Base-by-base conservation (phyloP, 768 basidiomycete genomes). In the Hypholoma fasciculare region DNA sequence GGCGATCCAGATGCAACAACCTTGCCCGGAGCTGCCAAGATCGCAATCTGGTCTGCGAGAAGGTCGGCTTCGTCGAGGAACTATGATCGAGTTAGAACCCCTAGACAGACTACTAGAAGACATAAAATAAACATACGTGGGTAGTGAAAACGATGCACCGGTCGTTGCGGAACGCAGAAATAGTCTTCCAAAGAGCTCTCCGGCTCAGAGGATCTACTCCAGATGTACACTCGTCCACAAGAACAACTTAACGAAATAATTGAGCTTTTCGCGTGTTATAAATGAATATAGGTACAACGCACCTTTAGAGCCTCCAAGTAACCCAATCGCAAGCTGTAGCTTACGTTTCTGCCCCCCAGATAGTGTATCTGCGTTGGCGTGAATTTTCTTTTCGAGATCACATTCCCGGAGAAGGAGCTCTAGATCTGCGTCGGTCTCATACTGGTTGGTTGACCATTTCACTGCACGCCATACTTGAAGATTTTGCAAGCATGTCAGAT, bases 341-440 rank as follows among this genome's bases (percentile, higher is more conserved):
- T 92, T 92, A 66, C 91, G 71, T 75, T 92, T 92, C 75, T 93
- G 90, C 8, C 91, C 91, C 1, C 91, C 91, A 43, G 85, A 87
- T 30, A 93, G 76, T 1, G 83, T 87, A 52, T 74, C 75, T 2
- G 89, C 85, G 63, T 87, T 86, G 13, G 84, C 76, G 63, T 87
- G 74, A 14, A 89, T 81, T 71, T 92, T 92, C 54, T 74, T 77
- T 19, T 73, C 82, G n/a, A 93, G 71, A 68, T 92, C 90, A 58
- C 91, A 93, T 65, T 91, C 87, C 26, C 75, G 72, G 48, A 93
- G 66, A 4, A 92, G 72, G 61, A 86, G 82, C 54, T 82, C 81
- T 20, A 87, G 71, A 65, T 90, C 86, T 52, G 85, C 84, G 14
- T 82, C 74, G 12, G 66, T 78, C 72, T 61, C 70, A 67, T 14